Percentiles rank a stretch among this genome's conserved stretches.
phyloP scores from a whole-genome alignment of 2,329 filamentous ascomycete genomes.

The Colletotrichum incanum region DNA sequence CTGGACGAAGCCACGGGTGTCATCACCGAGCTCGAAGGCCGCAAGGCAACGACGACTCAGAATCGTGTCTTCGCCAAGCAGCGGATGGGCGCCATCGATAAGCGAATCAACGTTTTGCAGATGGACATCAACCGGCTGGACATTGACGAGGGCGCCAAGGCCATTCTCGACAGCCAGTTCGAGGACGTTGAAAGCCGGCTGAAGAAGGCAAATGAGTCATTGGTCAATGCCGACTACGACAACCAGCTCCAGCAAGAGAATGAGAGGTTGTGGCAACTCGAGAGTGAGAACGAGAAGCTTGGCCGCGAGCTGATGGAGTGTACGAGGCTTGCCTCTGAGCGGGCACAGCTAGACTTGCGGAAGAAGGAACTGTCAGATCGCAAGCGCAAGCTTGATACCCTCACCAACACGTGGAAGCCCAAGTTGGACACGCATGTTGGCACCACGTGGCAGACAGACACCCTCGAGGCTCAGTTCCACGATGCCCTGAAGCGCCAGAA shows the following conservation, averaged over 20 bases:
- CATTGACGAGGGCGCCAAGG: conserved; percentile 88
- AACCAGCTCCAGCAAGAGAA: conserved; percentile 78
- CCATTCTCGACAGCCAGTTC: conserved; percentile 81
- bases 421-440: conserved; percentile 79
- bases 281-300: conserved; percentile 80
- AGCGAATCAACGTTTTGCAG: conserved; percentile 77
- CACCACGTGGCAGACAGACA: conserved; percentile 77
- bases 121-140: conserved; percentile 79
- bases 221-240: conserved; percentile 78
- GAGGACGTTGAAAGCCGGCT: conserved; percentile 78
- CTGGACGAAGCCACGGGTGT: conserved; percentile 79
- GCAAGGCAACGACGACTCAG: conserved; percentile 80
- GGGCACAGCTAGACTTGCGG: conserved; percentile 86
- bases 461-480: conserved; percentile 81
- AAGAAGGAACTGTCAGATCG: conserved; percentile 85
- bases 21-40: conserved; percentile 82
- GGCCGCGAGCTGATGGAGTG: conserved; percentile 87
- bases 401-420: conserved; percentile 81
- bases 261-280: conserved; percentile 75
- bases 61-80: conserved; percentile 82
- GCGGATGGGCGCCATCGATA: conserved; percentile 82
- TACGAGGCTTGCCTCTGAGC: conserved; percentile 84
- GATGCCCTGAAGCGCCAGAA: conserved; percentile 71
- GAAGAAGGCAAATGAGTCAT: conserved; percentile 73
- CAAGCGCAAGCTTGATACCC: conserved; percentile 82